Percentiles rank a stretch among this genome's conserved stretches.
phyloP scores from a whole-genome alignment of 2,329 filamentous ascomycete species.

The Coniella lustricola region DNA sequence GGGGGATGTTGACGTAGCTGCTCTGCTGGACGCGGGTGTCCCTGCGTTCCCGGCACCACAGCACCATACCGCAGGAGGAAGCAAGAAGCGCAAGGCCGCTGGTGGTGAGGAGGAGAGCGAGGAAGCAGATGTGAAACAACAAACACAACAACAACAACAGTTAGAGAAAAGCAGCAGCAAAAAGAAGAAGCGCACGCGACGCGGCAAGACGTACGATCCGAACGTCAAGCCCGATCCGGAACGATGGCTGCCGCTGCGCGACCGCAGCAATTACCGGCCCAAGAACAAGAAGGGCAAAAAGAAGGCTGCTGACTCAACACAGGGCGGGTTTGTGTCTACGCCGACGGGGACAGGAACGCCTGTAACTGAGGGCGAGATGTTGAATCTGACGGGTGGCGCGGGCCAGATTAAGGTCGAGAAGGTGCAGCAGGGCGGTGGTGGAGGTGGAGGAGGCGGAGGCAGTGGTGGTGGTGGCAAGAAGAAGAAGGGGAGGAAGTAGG shows the following conservation, averaged over 20 bases:
- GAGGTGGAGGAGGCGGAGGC: not conserved
- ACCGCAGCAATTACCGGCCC: conserved; percentile 80
- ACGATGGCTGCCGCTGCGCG: conserved; percentile 84
- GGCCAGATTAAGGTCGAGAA: conserved; percentile 59
- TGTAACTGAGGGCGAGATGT: conserved; percentile 60
- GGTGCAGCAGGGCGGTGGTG: conserved; percentile 28
- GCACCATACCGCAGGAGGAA: conserved; percentile 21
- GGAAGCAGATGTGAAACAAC: conserved; percentile 7
- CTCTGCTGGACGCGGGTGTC: conserved; percentile 61
- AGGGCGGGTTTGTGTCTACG: conserved; percentile 61
- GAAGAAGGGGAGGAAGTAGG: conserved; percentile 9
- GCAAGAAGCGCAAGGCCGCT: conserved; percentile 42
- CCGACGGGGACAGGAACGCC: conserved; percentile 63
- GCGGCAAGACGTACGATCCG: conserved; percentile 69
- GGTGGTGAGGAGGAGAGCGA: conserved; percentile 18
- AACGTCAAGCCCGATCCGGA: conserved; percentile 81
- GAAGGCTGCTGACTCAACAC: conserved; percentile 69
- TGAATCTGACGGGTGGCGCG: conserved; percentile 56
- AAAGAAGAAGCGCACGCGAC: conserved; percentile 35
- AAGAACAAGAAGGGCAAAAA: conserved; percentile 91
- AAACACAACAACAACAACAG: not conserved
- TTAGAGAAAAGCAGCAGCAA: conserved; percentile 22
- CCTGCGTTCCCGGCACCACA: conserved; percentile 37
- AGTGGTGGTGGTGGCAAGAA: conserved; percentile 11
- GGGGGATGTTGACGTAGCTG: conserved; percentile 50